Base-by-base conservation (phyloP, 306 rosid genomes). In the Quercus cerris region DNA sequence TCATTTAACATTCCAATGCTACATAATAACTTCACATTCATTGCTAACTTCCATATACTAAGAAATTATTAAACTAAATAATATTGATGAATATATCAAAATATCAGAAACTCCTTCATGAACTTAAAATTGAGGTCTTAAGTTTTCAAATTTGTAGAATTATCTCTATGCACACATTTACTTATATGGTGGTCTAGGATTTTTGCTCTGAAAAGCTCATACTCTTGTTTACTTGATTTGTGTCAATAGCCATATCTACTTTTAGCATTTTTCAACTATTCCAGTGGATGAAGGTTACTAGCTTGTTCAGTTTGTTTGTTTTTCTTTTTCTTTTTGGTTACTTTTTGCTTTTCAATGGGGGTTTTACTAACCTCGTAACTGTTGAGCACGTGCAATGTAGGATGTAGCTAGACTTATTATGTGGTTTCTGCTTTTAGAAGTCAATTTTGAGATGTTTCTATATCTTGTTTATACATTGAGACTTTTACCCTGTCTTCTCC, bases 401-500 rank as follows among this genome's bases (percentile, higher is more conserved):
- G 54, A 49, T 12, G 7, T 68, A 35, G 51, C 15, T 68, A 68
- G 17, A 9, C 51, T 35, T 19, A n/a, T 19, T 19, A 28, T 67
- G 10, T 19, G 27, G 51, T 68, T 68, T 30, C 51, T 33, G 52
- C 7, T 52, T 68, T 44, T 75, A 20, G 70, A 61, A 73, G 38
- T 63, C 13, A 13, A 68, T 57, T 57, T 73, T 63, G 75, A 8
- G 33, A 58, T 56, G 56, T 63, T 66, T 68, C 74, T 77, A 10
- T 78, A 23, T 75, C 70, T 56, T 77, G 74, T 81, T 72, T 75
- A 63, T 71, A 27, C 15, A 75, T 15, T 28, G 62, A 28, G 71
- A 59, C 3, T 71, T 67, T 25, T 54, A 77, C 56, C 38, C 78
- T 44, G 41, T 81, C 68, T 67, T 77, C 38, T 78, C 74, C 77